phyloP scores from a whole-genome alignment of 768 basidiomycete species.

The Mycena vulgaris region DNA sequence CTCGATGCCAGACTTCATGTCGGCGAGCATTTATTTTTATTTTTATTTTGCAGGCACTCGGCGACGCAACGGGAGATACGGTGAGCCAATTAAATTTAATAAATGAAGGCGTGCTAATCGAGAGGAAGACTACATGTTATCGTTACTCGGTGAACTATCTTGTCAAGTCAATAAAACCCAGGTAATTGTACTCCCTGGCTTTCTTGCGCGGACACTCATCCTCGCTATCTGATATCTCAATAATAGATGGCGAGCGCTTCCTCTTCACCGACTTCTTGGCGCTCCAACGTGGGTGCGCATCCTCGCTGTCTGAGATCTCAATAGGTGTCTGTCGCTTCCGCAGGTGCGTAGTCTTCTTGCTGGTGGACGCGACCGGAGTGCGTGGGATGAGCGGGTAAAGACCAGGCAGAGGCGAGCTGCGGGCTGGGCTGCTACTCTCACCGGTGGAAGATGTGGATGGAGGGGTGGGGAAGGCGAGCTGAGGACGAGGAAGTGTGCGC shows the following conservation, averaged over 20 bases:
- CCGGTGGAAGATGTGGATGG: neutral
- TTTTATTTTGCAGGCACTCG: too few relatives aligned
- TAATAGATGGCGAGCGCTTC: neutral
- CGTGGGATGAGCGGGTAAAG: neutral
- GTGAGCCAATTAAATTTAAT: neutral
- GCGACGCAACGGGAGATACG: neutral
- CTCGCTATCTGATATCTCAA: neutral
- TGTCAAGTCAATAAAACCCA: constrained; percentile 20
- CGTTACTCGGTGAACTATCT: neutral
- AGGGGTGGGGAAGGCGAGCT: neutral
- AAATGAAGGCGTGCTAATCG: neutral
- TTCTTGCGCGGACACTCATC: constrained; percentile 12
- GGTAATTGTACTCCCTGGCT: neutral
- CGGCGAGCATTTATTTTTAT: too few relatives aligned
- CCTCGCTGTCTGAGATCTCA: neutral
- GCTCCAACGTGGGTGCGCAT: neutral
- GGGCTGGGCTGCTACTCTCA: neutral
- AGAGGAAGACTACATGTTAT: neutral
- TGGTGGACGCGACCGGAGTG: too few relatives aligned
- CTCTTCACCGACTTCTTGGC: neutral
- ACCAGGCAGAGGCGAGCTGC: neutral
- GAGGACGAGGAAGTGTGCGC: neutral
- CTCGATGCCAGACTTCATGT: too few relatives aligned
- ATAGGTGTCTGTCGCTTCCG: neutral
- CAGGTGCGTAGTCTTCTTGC: too few relatives aligned